Base-by-base conservation (phyloP, 306 rosid genomes). In the Malus sieversii region DNA sequence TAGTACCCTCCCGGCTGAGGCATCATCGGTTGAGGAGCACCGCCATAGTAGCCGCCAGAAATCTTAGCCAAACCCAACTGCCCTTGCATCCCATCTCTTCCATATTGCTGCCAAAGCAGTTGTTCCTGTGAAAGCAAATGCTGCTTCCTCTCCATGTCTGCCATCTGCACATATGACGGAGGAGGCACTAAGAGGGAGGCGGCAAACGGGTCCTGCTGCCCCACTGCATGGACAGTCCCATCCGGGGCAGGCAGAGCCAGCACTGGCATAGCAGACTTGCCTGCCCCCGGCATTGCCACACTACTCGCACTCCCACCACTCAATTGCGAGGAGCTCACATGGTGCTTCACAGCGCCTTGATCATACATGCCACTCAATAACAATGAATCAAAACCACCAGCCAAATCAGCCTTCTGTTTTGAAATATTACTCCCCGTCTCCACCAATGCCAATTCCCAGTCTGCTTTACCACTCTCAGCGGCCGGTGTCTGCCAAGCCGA, bases 221-320 rank as follows among this genome's bases (percentile, higher is more conserved):
- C 93, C 29, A 88, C 84, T 2, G 73, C 81, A 30, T 86, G 86
- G 35, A 88, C 79, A 5, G 92, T 88, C 25, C 96, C 96, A 3
- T 89, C 98, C 0, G 98, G 98, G 3, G 93, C 97, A 12, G 97
- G 98, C 83, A 93, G 75, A 59, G 97, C 96, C 77, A 93, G 87
- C 80, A 91, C 74, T 0, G 81, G 90, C 3, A 77, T 75, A 1
- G 82, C 75, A 44, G 48, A 72, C 86, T 84, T 89, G 78, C 92
- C 86, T 27, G 48, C 74, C 74, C 77, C 84, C 2, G 89, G 90
- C 76, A 89, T 57, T 68, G 87, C 89, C 79, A 89, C 91, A 51
- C 98, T 91, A 63, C 98, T 93, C 23, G 91, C 85, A 78, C 98
- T 93, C 45, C 98, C 97, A 40, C 92, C 81, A 44, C 78, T 83